Evolutionary conservation across 208 protist genomes (phyloP).

Genomic region (Angomonas ambiguus): DNA sequence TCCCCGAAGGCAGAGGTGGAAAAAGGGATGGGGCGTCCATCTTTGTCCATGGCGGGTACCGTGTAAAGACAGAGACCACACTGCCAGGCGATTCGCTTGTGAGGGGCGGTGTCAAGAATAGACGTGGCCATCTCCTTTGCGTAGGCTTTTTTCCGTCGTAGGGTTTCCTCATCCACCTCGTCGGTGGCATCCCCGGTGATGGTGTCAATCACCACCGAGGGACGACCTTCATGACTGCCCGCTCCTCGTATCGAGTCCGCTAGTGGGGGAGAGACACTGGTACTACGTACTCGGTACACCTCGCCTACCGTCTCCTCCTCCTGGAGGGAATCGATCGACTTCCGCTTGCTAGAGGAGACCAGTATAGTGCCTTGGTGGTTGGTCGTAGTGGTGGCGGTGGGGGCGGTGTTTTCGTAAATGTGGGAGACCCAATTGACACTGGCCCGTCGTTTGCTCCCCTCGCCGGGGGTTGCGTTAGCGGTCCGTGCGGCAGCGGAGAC

Average conservation of each 20-base stretch:
- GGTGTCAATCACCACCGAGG: too few species aligned
- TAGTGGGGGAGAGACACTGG: too few species aligned
- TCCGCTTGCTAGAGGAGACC: neutral
- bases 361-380: slow-evolving; percentile 2
- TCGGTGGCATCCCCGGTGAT: neutral
- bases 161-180: neutral
- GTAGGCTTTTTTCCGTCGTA: neutral
- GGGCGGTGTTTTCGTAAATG: neutral
- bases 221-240: too few species aligned
- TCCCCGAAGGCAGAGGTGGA: slow-evolving; percentile 59
- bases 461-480: too few species aligned
- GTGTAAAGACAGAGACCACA: slow-evolving; percentile 80
- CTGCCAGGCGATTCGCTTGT: slow-evolving; percentile 62
- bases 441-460: neutral
- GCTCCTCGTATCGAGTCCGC: too few species aligned
- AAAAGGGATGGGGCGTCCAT: slow-evolving; percentile 64
- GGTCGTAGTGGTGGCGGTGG: neutral
- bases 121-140: neutral
- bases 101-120: neutral
- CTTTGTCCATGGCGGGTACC: slow-evolving; percentile 77
- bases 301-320: too few species aligned
- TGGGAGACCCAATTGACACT: neutral
- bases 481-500: too few species aligned
- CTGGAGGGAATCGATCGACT: too few species aligned
- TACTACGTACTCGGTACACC: too few species aligned